Base-by-base conservation (phyloP, 371 early-diverging fungal species). In the Lichtheimia corymbifera region DNA sequence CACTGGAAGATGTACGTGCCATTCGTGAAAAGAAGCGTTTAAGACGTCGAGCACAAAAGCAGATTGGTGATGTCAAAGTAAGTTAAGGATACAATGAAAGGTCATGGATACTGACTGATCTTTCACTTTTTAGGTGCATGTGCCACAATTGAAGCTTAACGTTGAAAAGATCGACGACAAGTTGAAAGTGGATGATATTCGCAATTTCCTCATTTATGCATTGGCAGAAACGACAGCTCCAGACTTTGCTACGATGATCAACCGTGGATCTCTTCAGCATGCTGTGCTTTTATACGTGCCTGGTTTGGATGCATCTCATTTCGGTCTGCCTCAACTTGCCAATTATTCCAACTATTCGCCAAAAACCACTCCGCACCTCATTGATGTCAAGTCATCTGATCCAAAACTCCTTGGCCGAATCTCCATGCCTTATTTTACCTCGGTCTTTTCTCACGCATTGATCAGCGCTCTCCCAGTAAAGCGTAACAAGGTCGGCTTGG, bases 241-340 rank as follows among this genome's bases (percentile, higher is more conserved):
- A n/a, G 27, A 61, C 0, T 77, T 72, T 72, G 66, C 65, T 27
- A 62, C 43, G 5, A 55, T 80, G 24, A 58, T 65, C 41, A 58
- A 76, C 15, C 65, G 67, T 14, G 49, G 68, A 0, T 55, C 59
- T 1, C 43, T 80, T 12, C 55, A 74, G 5, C 67, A 70, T 18
- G 6, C 72, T 2, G 73, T 74, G 2, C 49, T 80, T 22, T 35
- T 80, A 0, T 76, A 59, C 60, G 73, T 67, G 20, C 74, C 67
- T 27, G 81, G 78, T 1, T 59, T 80, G 15, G 74, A 72, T 51
- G 63, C 24, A 51, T 60, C 17, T 64, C 65, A 13, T 77, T 80
- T 59, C 70, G 74, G 17, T 47, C 63, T 12, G 50, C 54, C 2
- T 14, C 27, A 12, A 50, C 53, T 14, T 65, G 64, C 4, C 22